Percentiles rank a stretch among this genome's conserved stretches.
phyloP scores from a whole-genome alignment of 2,329 filamentous ascomycete species.

The Magnaporthiopsis poae region DNA sequence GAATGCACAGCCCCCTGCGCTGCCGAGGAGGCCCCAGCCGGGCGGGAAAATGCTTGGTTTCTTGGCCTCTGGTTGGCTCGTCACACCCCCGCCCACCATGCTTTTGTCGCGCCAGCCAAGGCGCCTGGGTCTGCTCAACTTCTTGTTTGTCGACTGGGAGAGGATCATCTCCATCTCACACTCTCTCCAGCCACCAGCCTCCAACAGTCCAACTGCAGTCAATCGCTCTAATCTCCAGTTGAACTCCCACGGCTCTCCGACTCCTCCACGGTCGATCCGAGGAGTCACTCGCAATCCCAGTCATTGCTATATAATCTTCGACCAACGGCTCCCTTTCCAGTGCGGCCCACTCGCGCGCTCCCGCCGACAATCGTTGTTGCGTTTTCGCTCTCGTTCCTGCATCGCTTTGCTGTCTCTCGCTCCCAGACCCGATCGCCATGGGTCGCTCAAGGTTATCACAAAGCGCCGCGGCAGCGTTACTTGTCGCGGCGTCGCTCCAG shows the following conservation, averaged over 20 bases:
- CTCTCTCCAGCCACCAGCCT: neutral
- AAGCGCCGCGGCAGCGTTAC: neutral
- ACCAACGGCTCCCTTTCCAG: neutral
- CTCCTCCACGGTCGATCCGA: neutral
- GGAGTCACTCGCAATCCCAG: neutral
- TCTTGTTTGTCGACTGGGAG: neutral
- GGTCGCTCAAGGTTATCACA: neutral
- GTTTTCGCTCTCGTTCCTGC: neutral
- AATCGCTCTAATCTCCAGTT: conserved; percentile 1
- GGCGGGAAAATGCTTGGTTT: neutral
- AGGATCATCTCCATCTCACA: neutral
- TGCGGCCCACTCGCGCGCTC: neutral
- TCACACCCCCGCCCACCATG: neutral
- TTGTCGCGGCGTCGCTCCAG: neutral
- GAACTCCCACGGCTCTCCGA: neutral
- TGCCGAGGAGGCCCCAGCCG: neutral
- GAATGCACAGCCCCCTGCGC: neutral
- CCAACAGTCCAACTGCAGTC: conserved; percentile 8
- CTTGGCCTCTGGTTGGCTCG: neutral
- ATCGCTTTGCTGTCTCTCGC: neutral
- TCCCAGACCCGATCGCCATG: neutral
- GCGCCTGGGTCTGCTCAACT: neutral
- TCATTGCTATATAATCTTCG: neutral
- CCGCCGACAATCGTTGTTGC: neutral
- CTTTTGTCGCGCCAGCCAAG: neutral